These are phyloP conservation scores for Kwoniella botswanensis DNA, from an alignment of 768 basidiomycete genomes.

Conservation along the genomic window DNA sequence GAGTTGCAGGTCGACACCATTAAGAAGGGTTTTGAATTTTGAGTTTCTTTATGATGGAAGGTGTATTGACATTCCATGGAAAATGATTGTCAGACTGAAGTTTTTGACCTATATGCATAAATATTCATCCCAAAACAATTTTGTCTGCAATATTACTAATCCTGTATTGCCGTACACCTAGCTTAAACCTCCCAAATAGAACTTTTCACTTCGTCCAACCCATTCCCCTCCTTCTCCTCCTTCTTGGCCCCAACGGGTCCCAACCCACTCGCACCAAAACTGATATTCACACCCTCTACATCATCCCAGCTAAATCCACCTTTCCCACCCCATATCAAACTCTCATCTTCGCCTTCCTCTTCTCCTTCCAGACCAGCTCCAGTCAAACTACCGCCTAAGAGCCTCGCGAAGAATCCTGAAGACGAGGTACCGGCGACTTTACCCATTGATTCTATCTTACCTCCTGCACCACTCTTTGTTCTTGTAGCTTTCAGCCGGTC, in stretches of 20 bases:
- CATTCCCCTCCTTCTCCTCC: constrained; percentile 38
- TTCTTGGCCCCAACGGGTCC: constrained; percentile 18
- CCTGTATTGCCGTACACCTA: neutral
- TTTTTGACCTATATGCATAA: no score
- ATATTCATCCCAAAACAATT: no score
- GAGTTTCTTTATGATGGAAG: no score
- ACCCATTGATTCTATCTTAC: constrained; percentile 52
- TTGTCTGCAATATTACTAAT: no score
- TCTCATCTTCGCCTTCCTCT: constrained; percentile 44
- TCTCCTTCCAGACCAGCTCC: constrained; percentile 18
- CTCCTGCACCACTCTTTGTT: constrained; percentile 30
- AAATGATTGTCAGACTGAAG: no score
- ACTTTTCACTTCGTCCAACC: constrained; percentile 44
- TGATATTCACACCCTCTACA: constrained; percentile 53
- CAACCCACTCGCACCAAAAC: constrained; percentile 45
- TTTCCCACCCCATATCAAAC: constrained; percentile 54
- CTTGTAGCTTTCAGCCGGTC: constrained; percentile 51
- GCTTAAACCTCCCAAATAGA: constrained; percentile 34
- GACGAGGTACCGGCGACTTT: constrained; percentile 30
- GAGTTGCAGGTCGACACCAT: no score
- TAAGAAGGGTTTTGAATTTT: no score
- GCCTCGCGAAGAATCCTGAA: constrained; percentile 27
- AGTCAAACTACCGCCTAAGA: constrained; percentile 33
- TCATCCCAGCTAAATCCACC: constrained; percentile 53
- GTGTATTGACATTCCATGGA: no score